Conservation (phyloP, 495 filamentous ascomycete species). For the Neurospora sp. region DNA sequence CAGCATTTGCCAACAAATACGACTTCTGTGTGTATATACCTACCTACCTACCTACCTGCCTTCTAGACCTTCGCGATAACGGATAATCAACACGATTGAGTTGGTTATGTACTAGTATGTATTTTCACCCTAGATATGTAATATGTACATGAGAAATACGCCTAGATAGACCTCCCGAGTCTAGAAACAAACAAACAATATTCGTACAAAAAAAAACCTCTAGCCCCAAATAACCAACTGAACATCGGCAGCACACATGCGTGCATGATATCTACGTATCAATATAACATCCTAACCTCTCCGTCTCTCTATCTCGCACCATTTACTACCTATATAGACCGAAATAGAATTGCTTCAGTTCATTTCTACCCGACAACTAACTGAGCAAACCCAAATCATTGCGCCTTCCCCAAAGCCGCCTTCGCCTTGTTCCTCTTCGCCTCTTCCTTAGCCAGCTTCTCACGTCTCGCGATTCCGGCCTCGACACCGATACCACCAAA, state of each 20-base stretch:
- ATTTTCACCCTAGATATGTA: too few relatives aligned
- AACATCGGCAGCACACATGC: background rate
- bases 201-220: background rate
- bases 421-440: conserved; percentile 46
- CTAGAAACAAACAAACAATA: too few relatives aligned
- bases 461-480: conserved; percentile 65
- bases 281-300: background rate
- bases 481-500: conserved; percentile 95
- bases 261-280: background rate
- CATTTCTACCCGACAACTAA: background rate
- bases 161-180: too few relatives aligned
- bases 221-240: background rate
- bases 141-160: too few relatives aligned
- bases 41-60: too few relatives aligned
- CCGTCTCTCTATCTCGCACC: background rate
- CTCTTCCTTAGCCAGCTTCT: conserved; percentile 75
- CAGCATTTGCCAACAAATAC: too few relatives aligned
- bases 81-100: too few relatives aligned
- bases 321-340: background rate
- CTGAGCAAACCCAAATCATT: conserved; percentile 3
- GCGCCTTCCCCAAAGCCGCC: conserved; percentile 22
- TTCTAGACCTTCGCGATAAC: too few relatives aligned
- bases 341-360: background rate
- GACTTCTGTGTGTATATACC: too few relatives aligned
- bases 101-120: too few relatives aligned